Conservation (phyloP, 2,329 filamentous ascomycete genomes). For the Colletotrichum siamense region DNA sequence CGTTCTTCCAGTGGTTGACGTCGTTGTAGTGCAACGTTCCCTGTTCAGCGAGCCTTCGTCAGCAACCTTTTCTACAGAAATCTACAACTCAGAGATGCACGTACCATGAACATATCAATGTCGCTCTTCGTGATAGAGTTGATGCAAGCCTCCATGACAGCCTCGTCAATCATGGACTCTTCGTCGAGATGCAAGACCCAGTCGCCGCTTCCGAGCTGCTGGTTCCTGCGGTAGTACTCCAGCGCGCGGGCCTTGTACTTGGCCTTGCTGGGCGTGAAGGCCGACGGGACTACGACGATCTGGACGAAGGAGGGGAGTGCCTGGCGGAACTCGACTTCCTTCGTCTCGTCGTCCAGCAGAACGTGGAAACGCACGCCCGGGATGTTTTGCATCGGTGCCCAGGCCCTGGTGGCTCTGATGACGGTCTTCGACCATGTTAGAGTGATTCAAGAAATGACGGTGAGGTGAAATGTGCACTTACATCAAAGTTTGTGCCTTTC, state of each 20-base stretch:
- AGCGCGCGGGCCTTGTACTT: neutral
- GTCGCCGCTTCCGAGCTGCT: neutral
- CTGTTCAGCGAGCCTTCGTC: neutral
- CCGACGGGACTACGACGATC: neutral
- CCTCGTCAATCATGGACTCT: neutral
- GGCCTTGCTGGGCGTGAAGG: neutral
- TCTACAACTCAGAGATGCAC: too few species aligned
- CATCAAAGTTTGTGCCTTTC: neutral
- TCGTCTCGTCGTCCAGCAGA: neutral
- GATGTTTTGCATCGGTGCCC: neutral
- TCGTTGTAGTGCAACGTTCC: constrained; percentile 4
- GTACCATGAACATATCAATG: neutral
- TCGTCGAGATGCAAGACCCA: neutral
- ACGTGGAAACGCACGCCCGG: neutral
- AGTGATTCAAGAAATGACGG: fast-evolving
- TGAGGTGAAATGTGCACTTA: neutral
- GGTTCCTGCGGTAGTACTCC: neutral
- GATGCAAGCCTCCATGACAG: neutral
- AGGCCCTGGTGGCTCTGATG: neutral
- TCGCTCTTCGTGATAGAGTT: neutral
- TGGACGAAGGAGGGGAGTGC: neutral
- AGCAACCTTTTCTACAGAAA: neutral
- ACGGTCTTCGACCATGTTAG: neutral
- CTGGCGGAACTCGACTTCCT: neutral
- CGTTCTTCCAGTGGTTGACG: neutral